Evolutionary conservation across 371 early-diverging fungal genomes (phyloP), one percentile per base, ranked within the genome.

Genomic region (Zopfochytrium polystomum): DNA sequence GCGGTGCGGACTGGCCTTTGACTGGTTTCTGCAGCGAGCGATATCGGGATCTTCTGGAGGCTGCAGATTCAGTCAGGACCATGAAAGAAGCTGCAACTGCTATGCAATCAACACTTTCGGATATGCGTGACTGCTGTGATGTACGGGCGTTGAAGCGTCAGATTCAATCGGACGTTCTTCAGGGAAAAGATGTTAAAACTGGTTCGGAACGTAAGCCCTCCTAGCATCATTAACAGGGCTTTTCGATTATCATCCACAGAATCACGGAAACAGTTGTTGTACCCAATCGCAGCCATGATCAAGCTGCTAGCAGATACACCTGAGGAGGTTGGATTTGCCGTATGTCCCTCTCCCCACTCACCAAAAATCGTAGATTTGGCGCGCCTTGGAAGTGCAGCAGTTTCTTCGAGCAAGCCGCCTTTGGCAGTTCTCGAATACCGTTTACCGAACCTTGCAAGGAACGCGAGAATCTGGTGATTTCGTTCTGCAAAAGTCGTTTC

Each of bases 221-320:
- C 6, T 42, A 62, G 26, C 46, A 45, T n/a, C 11, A 42, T 42
- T n/a, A 42, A 42, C 13, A 13, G n/a, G 9, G 34, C 46, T 56
- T 45, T 56, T 22, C 22, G 2, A n/a, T n/a, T n/a, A 9, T 27
- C 15, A 43, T 42, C n/a, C 27, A 31, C 72, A 79, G 88, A 85
- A 62, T 78, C 79, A 18, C 78, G 76, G 57, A 83, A 81, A 48
- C 69, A 71, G 54, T 62, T 78, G 7, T 35, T 89, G 3, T 90
- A 88, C 62, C 72, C 85, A 0, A 74, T 87, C 29, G 90, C 90
- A 5, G 86, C 90, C 0, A 81, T 89, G 58, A 85, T 91, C 49
- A 90, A 90, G 60, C 76, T 90, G n/a, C 62, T 92, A 30, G 90
- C 88, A 0, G 89, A 90, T 72, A 89, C 88, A 13, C 90, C 92